Percentiles rank a stretch among this genome's conserved stretches.
phyloP scores from a whole-genome alignment of 495 filamentous ascomycete genomes.

The Pyrenopolyporus hunteri region DNA sequence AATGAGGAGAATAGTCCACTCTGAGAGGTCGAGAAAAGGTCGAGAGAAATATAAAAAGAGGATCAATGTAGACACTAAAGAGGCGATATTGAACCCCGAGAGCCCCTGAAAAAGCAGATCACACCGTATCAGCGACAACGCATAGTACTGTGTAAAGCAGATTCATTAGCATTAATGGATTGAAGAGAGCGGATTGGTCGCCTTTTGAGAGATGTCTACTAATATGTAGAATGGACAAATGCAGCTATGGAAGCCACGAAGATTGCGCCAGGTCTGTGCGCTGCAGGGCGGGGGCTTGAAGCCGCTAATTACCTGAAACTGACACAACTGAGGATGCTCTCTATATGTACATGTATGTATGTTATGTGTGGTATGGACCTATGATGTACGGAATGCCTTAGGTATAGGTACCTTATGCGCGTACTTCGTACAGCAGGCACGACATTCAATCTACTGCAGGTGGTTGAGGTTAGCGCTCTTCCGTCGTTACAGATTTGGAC shows the following conservation, averaged over 20 bases:
- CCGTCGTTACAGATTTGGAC: constrained; percentile 24
- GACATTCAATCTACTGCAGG: constrained; percentile 29
- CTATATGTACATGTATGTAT: too few relatives aligned
- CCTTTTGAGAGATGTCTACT: background rate
- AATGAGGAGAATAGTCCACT: too few relatives aligned
- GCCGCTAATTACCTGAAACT: background rate
- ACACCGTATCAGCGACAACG: background rate
- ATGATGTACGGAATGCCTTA: too few relatives aligned
- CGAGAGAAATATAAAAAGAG: background rate
- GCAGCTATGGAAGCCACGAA: constrained; percentile 5
- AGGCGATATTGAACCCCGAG: background rate
- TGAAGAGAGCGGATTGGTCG: constrained; percentile 1
- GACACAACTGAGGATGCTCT: too few relatives aligned
- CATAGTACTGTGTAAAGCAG: constrained; percentile 4
- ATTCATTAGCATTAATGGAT: constrained; percentile 3
- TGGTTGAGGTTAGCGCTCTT: constrained; percentile 26
- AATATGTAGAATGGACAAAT: too few relatives aligned
- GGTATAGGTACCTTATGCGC: constrained; percentile 1
- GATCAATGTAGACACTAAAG: constrained; percentile 2
- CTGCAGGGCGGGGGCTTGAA: constrained; percentile 8
- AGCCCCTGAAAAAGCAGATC: constrained; percentile 4
- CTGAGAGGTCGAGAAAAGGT: too few relatives aligned
- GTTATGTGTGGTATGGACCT: too few relatives aligned
- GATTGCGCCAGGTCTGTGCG: constrained; percentile 10
- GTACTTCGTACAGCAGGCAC: background rate